Base-by-base conservation (phyloP, 2,329 filamentous ascomycete species). In the Elsinoe perseae region DNA sequence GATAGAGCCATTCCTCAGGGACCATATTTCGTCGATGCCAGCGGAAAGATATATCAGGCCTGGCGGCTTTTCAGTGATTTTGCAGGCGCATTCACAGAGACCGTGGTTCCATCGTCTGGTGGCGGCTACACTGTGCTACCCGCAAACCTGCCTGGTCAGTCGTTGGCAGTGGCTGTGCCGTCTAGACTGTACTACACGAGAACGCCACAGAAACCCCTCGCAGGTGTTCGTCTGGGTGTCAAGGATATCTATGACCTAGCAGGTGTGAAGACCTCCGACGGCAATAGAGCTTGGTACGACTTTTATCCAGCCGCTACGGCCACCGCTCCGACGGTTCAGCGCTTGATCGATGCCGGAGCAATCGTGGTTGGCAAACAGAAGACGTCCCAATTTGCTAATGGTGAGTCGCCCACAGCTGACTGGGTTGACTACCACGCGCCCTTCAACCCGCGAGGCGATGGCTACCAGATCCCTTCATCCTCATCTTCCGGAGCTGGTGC, bases 241-340 rank as follows among this genome's bases (percentile, higher is more conserved):
- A 86, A 86, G 65, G 83, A 86, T 61, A 80, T 84, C 46, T 82
- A 76, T 62, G 73, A 82, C 59, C 67, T 85, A 36, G 73, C 75
- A 20, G 83, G 83, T 1, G 66, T 83, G 0, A 73, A 74, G 10
- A 83, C 80, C 0, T 74, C 74, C 1, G 72, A 78, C 28, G 83
- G 82, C 0, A 84, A 81, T 56, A 71, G 79, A 28, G 77, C 81
- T 1, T 86, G 78, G 73, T 76, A 75, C 20, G 69, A 76, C 30
- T 66, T 85, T 2, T 79, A 82, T 55, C 69, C 72, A 1, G 63
- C 73, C 2, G 69, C 73, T 0, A 73, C 68, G 1, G 64, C 62
- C 2, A 83, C 79, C 1, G 77, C 79, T 0, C 64, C 75, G 0
- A 72, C 77, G 1, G 74, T 83, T 0, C 77, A 81, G 52, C 71